These are phyloP conservation scores for Amaranthus tricolor DNA, from an alignment of 179 eudicot species.

Conservation along the genomic window DNA sequence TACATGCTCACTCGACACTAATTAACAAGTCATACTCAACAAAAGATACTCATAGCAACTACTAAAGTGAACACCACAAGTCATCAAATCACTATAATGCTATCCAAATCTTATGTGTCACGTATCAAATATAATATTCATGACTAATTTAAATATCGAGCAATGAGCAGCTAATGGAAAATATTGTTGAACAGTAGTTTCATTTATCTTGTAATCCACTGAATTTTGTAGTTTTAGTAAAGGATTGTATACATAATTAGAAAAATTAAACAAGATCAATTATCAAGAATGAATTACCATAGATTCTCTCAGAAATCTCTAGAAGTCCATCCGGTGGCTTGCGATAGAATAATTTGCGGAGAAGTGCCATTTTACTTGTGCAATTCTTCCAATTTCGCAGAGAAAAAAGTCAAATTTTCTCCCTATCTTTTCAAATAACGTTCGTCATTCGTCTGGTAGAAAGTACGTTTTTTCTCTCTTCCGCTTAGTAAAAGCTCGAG, in stretches of 20 bases:
- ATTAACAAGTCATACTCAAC: no score
- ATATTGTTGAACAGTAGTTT: no score
- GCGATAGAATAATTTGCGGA: conserved; percentile 68
- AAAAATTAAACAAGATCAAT: no score
- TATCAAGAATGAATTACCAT: conserved; percentile 35
- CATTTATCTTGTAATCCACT: no score
- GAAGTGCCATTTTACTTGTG: conserved; percentile 27
- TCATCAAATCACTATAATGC: background rate
- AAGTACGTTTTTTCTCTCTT: background rate
- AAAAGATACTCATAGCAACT: no score
- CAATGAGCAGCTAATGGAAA: background rate
- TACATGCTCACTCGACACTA: no score
- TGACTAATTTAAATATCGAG: background rate
- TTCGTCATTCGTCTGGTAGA: no score
- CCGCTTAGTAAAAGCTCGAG: background rate
- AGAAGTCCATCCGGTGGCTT: conserved; percentile 91
- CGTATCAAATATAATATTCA: background rate
- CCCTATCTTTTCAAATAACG: background rate
- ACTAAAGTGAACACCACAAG: background rate
- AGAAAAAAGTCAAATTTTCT: no score
- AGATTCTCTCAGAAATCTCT: conserved; percentile 80
- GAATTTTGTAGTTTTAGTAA: background rate
- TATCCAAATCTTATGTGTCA: background rate
- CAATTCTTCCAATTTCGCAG: background rate
- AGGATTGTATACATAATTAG: background rate